These are phyloP conservation scores for Leavenworthia alabamica DNA, from an alignment of 345 rosid species.

Conservation along the genomic window DNA sequence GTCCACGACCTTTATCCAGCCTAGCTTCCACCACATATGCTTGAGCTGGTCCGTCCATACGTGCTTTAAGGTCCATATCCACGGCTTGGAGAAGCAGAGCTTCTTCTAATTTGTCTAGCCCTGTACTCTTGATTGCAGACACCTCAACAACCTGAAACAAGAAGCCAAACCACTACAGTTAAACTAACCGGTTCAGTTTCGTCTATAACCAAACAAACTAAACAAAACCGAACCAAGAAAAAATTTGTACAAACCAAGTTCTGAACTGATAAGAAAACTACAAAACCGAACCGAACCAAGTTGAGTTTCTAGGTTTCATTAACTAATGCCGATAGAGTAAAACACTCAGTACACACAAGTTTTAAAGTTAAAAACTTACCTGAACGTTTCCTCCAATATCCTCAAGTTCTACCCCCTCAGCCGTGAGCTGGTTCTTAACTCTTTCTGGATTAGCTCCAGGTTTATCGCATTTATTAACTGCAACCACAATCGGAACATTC, in stretches of 20 bases:
- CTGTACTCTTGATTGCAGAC: slow-evolving; percentile 64
- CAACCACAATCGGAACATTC: slow-evolving; percentile 84
- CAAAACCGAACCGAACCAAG: neutral
- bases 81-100: slow-evolving; percentile 91
- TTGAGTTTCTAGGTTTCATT: neutral
- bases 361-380: neutral
- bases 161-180: slow-evolving; percentile 8
- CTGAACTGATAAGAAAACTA: too few species aligned
- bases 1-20: slow-evolving; percentile 88
- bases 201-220: neutral
- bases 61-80: slow-evolving; percentile 79
- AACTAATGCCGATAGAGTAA: neutral
- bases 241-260: too few species aligned
- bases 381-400: slow-evolving; percentile 91
- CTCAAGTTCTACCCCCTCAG: slow-evolving; percentile 80
- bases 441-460: slow-evolving; percentile 72
- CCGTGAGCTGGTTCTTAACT: slow-evolving; percentile 77
- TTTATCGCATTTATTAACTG: slow-evolving; percentile 87
- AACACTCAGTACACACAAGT: neutral
- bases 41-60: slow-evolving; percentile 85
- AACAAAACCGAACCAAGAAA: neutral
- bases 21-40: slow-evolving; percentile 97
- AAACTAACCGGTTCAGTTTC: neutral
- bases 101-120: slow-evolving; percentile 78
- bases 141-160: slow-evolving; percentile 69